Percentiles rank a stretch among this genome's conserved stretches.
Evolutionary conservation across 1,139 yeast genomes (phyloP).

Genomic region (Candida buenavistaensis): DNA sequence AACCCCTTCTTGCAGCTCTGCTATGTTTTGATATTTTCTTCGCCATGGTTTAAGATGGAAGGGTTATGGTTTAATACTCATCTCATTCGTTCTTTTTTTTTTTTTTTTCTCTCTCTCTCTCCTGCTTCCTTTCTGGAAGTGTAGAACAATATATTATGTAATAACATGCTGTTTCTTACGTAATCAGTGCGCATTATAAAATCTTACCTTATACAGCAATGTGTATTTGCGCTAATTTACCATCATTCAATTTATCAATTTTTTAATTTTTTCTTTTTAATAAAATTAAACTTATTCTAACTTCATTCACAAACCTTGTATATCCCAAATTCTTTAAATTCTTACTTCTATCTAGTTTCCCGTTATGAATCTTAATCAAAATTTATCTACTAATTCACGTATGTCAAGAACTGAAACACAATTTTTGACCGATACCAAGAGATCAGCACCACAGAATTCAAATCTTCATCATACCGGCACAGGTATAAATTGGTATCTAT

Average conservation of each 20-base stretch:
- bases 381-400: slow-evolving; percentile 6
- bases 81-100: slow-evolving; percentile 1
- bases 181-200: too few species aligned
- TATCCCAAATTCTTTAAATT: too few species aligned
- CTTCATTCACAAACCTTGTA: too few species aligned
- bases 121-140: neutral
- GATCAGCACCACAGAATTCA: too few species aligned
- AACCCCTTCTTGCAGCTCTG: slow-evolving; percentile 76
- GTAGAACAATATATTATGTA: too few species aligned
- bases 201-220: neutral
- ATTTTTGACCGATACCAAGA: slow-evolving; percentile 1
- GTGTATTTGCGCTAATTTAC: neutral
- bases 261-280: neutral
- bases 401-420: slow-evolving; percentile 1
- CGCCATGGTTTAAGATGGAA: slow-evolving; percentile 3
- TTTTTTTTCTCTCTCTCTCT: neutral
- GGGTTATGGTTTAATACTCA: neutral
- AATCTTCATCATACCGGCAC: slow-evolving; percentile 7
- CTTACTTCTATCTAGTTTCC: too few species aligned
- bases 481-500: slow-evolving; percentile 19
- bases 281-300: neutral
- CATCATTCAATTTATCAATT: neutral
- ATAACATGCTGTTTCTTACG: too few species aligned
- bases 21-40: slow-evolving; percentile 56
- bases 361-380: slow-evolving; percentile 11